Evolutionary conservation across 441 rosid genomes (phyloP).

Genomic region (Adansonia madagascariensis): DNA sequence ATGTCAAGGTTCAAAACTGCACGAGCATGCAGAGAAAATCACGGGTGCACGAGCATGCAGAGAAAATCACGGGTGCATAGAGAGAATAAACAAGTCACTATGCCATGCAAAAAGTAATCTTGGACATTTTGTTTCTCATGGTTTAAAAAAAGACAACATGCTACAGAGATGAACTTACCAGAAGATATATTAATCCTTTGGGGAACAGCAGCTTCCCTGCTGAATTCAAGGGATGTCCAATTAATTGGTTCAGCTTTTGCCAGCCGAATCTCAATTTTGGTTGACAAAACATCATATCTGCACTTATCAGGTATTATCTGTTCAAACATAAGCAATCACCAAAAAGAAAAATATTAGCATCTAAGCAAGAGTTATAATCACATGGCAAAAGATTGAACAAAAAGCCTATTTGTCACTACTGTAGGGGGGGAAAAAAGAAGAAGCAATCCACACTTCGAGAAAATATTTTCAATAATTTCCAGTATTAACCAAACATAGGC

Average conservation of each 20-base stretch:
- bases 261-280: slow-evolving; percentile 70
- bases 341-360: slow-evolving; percentile 17
- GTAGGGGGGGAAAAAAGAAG: no score
- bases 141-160: neutral
- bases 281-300: slow-evolving; percentile 54
- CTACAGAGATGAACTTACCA: slow-evolving; percentile 38
- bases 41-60: neutral
- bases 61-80: neutral
- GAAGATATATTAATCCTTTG: slow-evolving; percentile 42
- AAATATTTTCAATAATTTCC: slow-evolving; percentile 4
- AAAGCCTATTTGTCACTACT: neutral
- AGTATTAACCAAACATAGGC: neutral
- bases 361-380: neutral
- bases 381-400: neutral
- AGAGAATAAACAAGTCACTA: neutral
- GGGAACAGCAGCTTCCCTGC: slow-evolving; percentile 39
- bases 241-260: slow-evolving; percentile 62
- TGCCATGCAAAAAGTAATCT: neutral
- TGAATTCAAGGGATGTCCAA: slow-evolving; percentile 69
- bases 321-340: slow-evolving; percentile 27
- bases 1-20: neutral
- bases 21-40: neutral
- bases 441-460: neutral
- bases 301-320: slow-evolving; percentile 68
- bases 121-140: neutral